Evolutionary conservation across 2,329 filamentous ascomycete species (phyloP).

Genomic region (Pseudogymnoascus destructans): DNA sequence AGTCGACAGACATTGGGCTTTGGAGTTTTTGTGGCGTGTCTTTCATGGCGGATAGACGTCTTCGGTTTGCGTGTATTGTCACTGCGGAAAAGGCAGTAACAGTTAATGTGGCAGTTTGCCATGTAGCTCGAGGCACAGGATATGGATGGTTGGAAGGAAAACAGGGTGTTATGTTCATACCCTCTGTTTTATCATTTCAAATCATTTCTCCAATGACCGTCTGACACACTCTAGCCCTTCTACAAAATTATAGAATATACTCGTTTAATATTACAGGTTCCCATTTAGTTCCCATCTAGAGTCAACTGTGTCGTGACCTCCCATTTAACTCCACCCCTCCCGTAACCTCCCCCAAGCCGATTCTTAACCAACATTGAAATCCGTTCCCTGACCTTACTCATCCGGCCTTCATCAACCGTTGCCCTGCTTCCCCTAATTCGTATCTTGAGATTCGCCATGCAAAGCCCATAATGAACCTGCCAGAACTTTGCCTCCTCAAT

Average conservation of each 20-base stretch:
- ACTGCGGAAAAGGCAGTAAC: neutral
- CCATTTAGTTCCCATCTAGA: constrained; percentile 21
- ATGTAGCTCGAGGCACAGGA: neutral
- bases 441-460: constrained; percentile 87
- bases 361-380: constrained; percentile 72
- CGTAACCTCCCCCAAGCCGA: constrained; percentile 76
- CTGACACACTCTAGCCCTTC: neutral
- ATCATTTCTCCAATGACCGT: neutral
- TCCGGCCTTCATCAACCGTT: constrained; percentile 54
- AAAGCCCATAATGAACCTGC: constrained; percentile 96
- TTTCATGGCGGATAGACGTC: neutral
- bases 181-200: constrained; percentile 6
- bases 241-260: constrained; percentile 2
- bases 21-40: neutral
- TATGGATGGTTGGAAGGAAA: neutral
- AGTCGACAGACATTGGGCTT: neutral
- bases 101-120: constrained; percentile 1
- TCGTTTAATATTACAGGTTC: constrained; percentile 4
- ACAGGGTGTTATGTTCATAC: constrained; percentile 2
- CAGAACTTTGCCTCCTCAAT: constrained; percentile 92
- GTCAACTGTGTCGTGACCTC: constrained; percentile 77
- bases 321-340: constrained; percentile 71
- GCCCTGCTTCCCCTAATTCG: constrained; percentile 46
- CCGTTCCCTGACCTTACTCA: constrained; percentile 61
- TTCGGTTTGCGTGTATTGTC: constrained; percentile 5